phyloP scores from a whole-genome alignment of 176 grass and related monocot species.

The Typha latifolia region DNA sequence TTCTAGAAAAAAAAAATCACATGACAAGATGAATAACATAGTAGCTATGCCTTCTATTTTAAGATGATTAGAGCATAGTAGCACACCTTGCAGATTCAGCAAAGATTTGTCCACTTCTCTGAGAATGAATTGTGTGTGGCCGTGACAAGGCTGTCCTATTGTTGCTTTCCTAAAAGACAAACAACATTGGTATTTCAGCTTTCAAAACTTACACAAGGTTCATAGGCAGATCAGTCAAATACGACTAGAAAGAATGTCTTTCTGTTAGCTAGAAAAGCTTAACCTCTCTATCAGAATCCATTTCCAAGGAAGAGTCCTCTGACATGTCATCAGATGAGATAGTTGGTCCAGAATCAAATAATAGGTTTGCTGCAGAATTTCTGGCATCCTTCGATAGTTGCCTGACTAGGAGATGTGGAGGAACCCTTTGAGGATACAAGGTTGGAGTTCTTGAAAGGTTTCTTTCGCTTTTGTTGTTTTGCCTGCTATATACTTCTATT shows the following conservation, averaged over 20 bases:
- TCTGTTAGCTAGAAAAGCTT: not conserved
- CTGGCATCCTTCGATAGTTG: slow-evolving; percentile 11
- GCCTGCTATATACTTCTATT: slow-evolving; percentile 35
- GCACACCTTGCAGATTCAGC: slow-evolving; percentile 27
- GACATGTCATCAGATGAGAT: slow-evolving; percentile 31
- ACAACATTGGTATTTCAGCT: slow-evolving; percentile 31
- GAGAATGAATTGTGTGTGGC: not conserved
- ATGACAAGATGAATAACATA: not conserved
- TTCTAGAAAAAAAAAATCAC: not conserved
- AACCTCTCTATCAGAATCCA: slow-evolving; percentile 15
- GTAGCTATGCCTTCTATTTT: too few species aligned
- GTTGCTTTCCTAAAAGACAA: slow-evolving; percentile 52
- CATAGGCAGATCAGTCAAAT: slow-evolving; percentile 16
- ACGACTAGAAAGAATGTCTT: not conserved
- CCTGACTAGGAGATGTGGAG: slow-evolving; percentile 46
- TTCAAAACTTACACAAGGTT: not conserved
- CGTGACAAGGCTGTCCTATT: not conserved
- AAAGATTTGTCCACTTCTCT: slow-evolving; percentile 10
- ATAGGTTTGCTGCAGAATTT: slow-evolving; percentile 20
- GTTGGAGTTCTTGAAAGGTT: slow-evolving; percentile 31
- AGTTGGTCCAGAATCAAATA: not conserved
- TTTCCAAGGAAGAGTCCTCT: slow-evolving; percentile 32
- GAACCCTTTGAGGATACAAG: slow-evolving; percentile 57
- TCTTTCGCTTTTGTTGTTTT: slow-evolving; percentile 19
- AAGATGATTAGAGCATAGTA: not conserved